Conservation (phyloP, 2,329 filamentous ascomycete genomes). For the Aureobasidium sp. region DNA sequence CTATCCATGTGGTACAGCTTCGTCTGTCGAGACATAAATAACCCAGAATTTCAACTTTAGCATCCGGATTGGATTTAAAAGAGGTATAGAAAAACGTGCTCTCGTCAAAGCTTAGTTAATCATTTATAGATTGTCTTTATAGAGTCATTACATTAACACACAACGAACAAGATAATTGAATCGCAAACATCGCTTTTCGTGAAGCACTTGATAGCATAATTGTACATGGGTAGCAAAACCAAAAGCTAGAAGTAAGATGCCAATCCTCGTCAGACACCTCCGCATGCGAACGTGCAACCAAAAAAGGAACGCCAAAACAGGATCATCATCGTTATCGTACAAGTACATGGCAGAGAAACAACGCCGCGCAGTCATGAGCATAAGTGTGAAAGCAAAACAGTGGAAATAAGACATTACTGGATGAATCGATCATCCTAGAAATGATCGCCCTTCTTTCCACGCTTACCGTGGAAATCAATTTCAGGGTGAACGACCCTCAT, state of each 20-base stretch:
- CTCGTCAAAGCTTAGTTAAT: not conserved
- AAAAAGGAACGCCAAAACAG: not conserved
- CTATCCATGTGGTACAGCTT: too few relatives aligned
- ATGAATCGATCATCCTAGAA: not conserved
- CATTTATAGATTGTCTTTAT: not conserved
- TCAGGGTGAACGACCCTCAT: slow-evolving; percentile 93
- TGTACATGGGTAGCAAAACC: slow-evolving; percentile 6
- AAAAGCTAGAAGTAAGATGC: not conserved
- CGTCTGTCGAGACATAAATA: too few relatives aligned
- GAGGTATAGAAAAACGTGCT: not conserved
- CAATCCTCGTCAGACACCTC: not conserved
- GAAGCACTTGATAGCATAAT: not conserved
- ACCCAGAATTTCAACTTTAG: too few relatives aligned
- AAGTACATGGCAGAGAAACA: not conserved
- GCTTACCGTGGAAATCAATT: slow-evolving; percentile 69
- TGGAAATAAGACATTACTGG: not conserved
- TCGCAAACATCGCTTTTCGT: not conserved
- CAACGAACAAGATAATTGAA: not conserved
- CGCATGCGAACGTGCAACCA: not conserved
- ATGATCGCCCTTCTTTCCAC: slow-evolving; percentile 25
- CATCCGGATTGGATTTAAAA: too few relatives aligned
- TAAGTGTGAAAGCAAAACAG: not conserved
- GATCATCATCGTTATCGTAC: slow-evolving; percentile 13
- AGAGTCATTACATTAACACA: not conserved
- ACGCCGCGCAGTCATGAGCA: not conserved